Evolutionary conservation across 192 early-diverging fungal genomes (phyloP), one percentile per base, ranked within the genome.

Genomic region (Bifiguratus adelaidae): DNA sequence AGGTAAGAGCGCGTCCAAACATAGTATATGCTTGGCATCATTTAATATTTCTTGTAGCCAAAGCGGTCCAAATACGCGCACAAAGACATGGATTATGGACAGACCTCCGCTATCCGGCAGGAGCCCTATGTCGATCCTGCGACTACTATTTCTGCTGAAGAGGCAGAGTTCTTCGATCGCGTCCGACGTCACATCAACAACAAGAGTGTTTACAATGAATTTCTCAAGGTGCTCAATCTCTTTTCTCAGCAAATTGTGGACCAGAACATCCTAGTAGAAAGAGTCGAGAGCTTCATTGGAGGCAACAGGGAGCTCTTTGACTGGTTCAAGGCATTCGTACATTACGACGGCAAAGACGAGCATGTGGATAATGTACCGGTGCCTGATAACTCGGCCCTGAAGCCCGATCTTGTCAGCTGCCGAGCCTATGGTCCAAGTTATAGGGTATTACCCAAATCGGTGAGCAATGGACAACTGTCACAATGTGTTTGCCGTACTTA

Each of bases 221-320:
- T 99, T 62, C 71, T 99, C 36, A 97, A 96, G 60, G 66, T 97
- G 2, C 67, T 99, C 18, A 95, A 96, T 43, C 60, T 97, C 18
- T 99, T 88, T 63, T 91, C 81, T 48, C 88, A 96, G 53, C 88
- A 95, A 61, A 83, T 96, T 26, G 73, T 99, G 44, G 89, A 92
- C 46, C 66, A 83, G 21, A 81, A 85, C 46, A 67, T 76, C 7
- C 67, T 99, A 15, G 78, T 95, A 1, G 88, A 96, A 42, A 75
- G 84, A 11, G 86, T 91, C 3, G 78, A 82, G 52, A 80, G 80
- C 20, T 97, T 96, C 51, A 74, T 97, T 44, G 77, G 74, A 6
- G 80, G 78, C 30, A 77, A 84, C 27, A 76, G 76, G 45, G 92
- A 95, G 29, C 70, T 99, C 25, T 88, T 95, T 74, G 80, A 86